phyloP scores from a whole-genome alignment of 2,329 filamentous ascomycete genomes.

The Massarina eburnea region DNA sequence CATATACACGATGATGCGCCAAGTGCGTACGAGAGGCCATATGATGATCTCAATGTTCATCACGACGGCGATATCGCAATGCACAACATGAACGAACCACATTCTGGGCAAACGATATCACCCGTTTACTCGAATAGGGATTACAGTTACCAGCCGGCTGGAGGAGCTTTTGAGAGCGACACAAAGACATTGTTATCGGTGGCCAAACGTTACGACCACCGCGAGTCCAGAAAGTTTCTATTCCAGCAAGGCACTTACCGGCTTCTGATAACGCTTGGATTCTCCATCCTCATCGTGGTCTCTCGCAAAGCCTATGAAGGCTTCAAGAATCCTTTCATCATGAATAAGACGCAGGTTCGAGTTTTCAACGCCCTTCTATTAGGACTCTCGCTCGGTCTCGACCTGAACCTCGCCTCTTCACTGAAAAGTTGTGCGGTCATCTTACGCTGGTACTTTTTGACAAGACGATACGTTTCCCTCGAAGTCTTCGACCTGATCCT shows the following conservation, averaged over 20 bases:
- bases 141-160: constrained; percentile 18
- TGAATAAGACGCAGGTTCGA: constrained; percentile 29
- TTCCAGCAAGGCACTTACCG: constrained; percentile 28
- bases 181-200: constrained; percentile 20
- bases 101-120: constrained; percentile 19
- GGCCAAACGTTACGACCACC: constrained; percentile 35
- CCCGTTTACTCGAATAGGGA: constrained; percentile 19
- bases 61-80: constrained; percentile 25
- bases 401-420: constrained; percentile 37
- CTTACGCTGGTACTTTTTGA: constrained; percentile 39
- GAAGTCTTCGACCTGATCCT: constrained; percentile 41
- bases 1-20: not conserved
- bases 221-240: constrained; percentile 30
- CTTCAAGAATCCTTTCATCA: constrained; percentile 20
- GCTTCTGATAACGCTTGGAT: constrained; percentile 31
- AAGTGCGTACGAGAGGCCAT: constrained; percentile 10
- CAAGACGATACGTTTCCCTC: constrained; percentile 32
- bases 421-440: constrained; percentile 37
- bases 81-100: constrained; percentile 20
- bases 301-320: constrained; percentile 35
- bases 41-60: constrained; percentile 12
- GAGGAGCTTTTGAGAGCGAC: constrained; percentile 21
- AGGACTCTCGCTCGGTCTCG: constrained; percentile 36
- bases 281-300: constrained; percentile 32
- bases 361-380: constrained; percentile 39